Conservation (phyloP, 2,329 filamentous ascomycete species). For the Rutstroemia sp. region DNA sequence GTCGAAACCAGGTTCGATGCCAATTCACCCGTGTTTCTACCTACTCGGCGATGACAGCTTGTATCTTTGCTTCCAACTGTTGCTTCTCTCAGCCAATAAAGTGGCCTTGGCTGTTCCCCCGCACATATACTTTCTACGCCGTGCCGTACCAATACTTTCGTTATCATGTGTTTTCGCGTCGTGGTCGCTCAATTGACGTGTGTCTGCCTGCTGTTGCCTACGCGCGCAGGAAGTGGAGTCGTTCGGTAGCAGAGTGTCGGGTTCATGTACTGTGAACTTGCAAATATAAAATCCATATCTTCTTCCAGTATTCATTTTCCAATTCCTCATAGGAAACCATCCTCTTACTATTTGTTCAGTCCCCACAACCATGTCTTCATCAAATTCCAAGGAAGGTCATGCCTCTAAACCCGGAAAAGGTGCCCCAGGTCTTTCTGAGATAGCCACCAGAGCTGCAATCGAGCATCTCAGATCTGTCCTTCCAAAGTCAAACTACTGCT, state of each 20-base stretch:
- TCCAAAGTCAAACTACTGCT: conserved; percentile 14
- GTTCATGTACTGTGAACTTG: background rate
- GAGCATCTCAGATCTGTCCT: conserved; percentile 1
- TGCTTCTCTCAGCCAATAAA: no score
- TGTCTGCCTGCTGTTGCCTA: background rate
- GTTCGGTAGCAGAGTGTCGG: background rate
- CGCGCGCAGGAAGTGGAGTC: background rate
- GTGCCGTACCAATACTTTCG: background rate
- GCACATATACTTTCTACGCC: no score
- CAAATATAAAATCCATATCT: no score
- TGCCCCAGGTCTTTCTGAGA: background rate
- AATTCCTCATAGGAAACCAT: background rate
- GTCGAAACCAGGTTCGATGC: no score
- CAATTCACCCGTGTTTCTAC: no score
- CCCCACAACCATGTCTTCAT: background rate
- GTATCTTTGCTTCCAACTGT: no score
- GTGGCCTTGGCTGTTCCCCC: no score
- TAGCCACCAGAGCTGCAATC: background rate
- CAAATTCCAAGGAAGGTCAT: background rate
- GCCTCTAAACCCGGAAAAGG: background rate
- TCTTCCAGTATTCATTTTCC: no score
- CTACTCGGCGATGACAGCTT: no score
- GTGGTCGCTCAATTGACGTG: background rate
- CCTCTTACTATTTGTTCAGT: background rate
- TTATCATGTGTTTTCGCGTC: background rate